Conservation (phyloP, 768 basidiomycete species). For the Hygrophoropsis aurantiaca region DNA sequence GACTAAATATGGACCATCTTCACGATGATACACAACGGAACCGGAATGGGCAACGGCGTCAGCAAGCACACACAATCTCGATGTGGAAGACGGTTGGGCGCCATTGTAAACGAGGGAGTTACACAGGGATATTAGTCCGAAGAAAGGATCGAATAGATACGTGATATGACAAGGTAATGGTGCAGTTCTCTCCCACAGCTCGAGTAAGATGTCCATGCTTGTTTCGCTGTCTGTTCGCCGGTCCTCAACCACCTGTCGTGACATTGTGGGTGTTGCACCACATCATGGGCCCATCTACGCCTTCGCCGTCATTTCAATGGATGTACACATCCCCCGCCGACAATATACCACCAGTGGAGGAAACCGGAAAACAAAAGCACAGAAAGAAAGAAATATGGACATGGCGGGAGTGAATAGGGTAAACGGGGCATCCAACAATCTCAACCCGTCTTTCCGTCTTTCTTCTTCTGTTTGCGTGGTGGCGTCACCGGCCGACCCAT, state of each 20-base stretch:
- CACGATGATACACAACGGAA: neutral
- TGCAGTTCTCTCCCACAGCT: constrained; percentile 21
- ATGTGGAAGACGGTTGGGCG: neutral
- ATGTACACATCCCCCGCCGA: constrained; percentile 4
- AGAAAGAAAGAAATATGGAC: constrained; percentile 31
- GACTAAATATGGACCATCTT: no score
- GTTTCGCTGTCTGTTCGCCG: constrained; percentile 11
- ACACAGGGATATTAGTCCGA: constrained; percentile 20
- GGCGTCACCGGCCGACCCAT: constrained; percentile 90
- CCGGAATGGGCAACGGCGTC: constrained; percentile 1
- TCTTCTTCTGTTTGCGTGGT: constrained; percentile 97
- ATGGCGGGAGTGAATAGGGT: constrained; percentile 26
- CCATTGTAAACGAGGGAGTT: neutral
- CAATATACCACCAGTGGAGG: constrained; percentile 12
- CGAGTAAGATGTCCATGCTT: constrained; percentile 22
- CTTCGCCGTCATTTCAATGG: constrained; percentile 14
- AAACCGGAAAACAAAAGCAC: constrained; percentile 21
- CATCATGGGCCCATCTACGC: constrained; percentile 10
- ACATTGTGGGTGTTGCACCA: constrained; percentile 8
- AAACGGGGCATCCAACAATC: constrained; percentile 22
- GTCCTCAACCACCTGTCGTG: constrained; percentile 13
- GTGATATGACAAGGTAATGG: constrained; percentile 22
- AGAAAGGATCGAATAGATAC: constrained; percentile 30
- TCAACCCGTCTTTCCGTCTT: constrained; percentile 71
- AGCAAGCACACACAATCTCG: neutral